Base-by-base conservation (phyloP, 148 eudicot species). In the Arctostaphylos glauca region DNA sequence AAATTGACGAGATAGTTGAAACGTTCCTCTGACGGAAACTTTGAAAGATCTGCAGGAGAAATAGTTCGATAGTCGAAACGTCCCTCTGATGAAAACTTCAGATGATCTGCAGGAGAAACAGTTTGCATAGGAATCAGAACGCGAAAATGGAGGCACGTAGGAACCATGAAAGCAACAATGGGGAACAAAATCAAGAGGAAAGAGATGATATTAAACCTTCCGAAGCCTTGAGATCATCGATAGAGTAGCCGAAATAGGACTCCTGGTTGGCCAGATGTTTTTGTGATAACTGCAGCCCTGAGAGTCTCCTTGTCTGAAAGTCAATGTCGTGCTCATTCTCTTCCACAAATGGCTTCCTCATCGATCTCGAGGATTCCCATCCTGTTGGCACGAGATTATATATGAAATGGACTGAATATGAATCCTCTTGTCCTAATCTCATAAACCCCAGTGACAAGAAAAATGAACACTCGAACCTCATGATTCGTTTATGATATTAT, bases 311-410 rank as follows among this genome's bases (percentile, higher is more conserved):
- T 48, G 88, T 81, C 86, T 89, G 91, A 79, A 87, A 76, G 76
- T 94, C 93, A 41, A 90, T 74, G 38, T 85, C 90, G n/a, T 78
- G 84, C 77, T 91, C 88, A 56, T 87, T 91, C 81, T 90, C 91
- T 77, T 89, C 92, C 89, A 89, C 80, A 23, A 86, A 81, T 53
- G 88, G 91, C 86, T 86, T 84, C 86, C 90, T 84, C 38, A 87
- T 70, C 80, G 89, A 67, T 77, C 93, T 89, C 1, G 92, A 87
- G 14, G 91, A 83, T 38, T 88, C 89, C 74, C 85, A 87, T 77
- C 84, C 89, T 86, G 87, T 84, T 56, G 79, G 86, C 71, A 77
- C 83, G 81, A 66, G 31, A 74, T 81, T 52, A 48, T 9, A 83
- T n/a, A 14, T 2, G 47, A 15, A 70, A 21, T 44, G 18, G 19